Conservation (phyloP, 2,329 filamentous ascomycete genomes). For the Trichoderma atrobrunneum region DNA sequence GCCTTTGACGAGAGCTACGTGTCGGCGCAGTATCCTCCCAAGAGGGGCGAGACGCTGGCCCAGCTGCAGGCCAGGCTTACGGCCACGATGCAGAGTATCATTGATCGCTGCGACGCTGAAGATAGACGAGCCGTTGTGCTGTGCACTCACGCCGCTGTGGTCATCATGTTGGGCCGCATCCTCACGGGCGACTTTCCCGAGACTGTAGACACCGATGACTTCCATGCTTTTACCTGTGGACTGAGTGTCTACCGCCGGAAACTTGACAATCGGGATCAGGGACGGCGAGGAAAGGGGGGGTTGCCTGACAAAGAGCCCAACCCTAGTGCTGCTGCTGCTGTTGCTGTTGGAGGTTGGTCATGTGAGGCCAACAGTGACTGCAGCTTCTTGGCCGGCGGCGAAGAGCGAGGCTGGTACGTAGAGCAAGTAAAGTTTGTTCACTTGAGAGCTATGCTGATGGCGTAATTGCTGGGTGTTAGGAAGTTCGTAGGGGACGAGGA, state of each 20-base stretch:
- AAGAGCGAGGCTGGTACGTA: conserved; percentile 82
- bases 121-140: conserved; percentile 70
- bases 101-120: conserved; percentile 68
- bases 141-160: conserved; percentile 83
- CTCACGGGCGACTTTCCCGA: conserved; percentile 77
- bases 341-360: conserved; percentile 71
- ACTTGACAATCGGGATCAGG: conserved; percentile 17
- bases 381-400: conserved; percentile 72
- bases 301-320: background rate
- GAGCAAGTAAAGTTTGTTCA: background rate
- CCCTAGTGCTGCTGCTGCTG: conserved; percentile 22
- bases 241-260: conserved; percentile 61
- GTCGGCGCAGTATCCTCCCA: conserved; percentile 64
- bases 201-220: conserved; percentile 71
- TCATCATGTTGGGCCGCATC: conserved; percentile 81
- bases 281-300: background rate
- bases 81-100: conserved; percentile 65
- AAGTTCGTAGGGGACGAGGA: conserved; percentile 57
- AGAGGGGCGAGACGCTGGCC: conserved; percentile 72
- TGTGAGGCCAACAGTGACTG: conserved; percentile 82
- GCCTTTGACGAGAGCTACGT: conserved; percentile 55
- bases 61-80: conserved; percentile 79
- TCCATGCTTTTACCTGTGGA: conserved; percentile 79
- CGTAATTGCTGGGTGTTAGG: conserved; percentile 42
- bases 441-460: background rate